Conservation (phyloP, 2,329 filamentous ascomycete genomes). For the Aspergillus novoparasiticus region DNA sequence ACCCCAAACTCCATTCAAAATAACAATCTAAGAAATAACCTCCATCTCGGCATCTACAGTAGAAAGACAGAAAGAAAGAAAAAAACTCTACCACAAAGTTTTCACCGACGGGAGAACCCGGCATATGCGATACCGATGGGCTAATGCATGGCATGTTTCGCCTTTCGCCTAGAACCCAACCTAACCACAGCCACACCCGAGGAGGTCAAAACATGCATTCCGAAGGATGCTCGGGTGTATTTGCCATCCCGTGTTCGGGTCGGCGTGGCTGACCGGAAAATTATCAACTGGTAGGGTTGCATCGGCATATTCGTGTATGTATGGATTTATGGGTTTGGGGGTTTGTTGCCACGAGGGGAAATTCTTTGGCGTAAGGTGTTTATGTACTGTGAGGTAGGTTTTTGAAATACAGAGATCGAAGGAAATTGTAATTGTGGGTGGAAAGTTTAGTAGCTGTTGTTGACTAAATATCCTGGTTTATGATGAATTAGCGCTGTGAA, state of each 20-base stretch:
- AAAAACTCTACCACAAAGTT: not conserved
- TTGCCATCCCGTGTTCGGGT: conserved; percentile 2
- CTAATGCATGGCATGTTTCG: not conserved
- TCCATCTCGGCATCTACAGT: too few species aligned
- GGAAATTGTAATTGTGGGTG: too few species aligned
- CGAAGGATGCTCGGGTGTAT: not conserved
- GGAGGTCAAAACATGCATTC: not conserved
- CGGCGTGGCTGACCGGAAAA: not conserved
- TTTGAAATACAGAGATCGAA: not conserved
- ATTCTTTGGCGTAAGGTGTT: not conserved
- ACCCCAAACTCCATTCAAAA: not conserved
- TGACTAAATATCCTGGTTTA: too few species aligned
- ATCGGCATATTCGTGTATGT: not conserved
- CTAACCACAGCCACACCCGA: not conserved
- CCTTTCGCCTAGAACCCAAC: not conserved
- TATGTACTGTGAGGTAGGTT: not conserved
- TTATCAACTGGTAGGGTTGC: not conserved
- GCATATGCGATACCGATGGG: not conserved
- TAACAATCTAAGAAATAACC: not conserved
- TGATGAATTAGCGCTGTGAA: too few species aligned
- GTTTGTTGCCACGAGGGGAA: not conserved
- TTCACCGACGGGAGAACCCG: not conserved
- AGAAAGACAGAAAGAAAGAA: not conserved
- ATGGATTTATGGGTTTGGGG: not conserved
- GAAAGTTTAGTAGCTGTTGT: too few species aligned